Evolutionary conservation across 805 yeast genomes (phyloP).

Genomic region (Priceomyces haplophilus): DNA sequence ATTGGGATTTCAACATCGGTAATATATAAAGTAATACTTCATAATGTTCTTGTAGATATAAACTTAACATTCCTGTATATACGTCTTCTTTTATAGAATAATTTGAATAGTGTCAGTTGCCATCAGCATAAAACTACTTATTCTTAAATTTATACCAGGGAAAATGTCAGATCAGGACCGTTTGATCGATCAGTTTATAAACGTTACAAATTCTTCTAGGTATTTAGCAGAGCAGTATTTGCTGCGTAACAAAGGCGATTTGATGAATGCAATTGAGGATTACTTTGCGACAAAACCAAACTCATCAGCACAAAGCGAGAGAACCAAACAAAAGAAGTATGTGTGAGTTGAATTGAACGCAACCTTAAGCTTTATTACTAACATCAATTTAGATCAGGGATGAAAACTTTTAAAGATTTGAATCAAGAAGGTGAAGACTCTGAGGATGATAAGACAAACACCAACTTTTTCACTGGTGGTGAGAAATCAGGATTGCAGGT

Average conservation of each 20-base stretch:
- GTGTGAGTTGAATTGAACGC: constrained; percentile 2
- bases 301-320: not conserved
- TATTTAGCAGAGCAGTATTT: constrained; percentile 41
- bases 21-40: constrained; percentile 10
- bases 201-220: constrained; percentile 32
- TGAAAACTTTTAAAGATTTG: constrained; percentile 40
- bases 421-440: constrained; percentile 42
- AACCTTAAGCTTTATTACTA: not conserved
- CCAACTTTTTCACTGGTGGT: constrained; percentile 62
- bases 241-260: constrained; percentile 32
- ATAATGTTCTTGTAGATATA: not conserved
- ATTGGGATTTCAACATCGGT: constrained; percentile 53
- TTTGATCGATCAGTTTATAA: constrained; percentile 33
- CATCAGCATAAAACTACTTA: not conserved
- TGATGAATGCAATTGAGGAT: constrained; percentile 41
- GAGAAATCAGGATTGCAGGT: constrained; percentile 79
- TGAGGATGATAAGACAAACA: constrained; percentile 52
- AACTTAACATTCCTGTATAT: not conserved
- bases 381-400: constrained; percentile 17
- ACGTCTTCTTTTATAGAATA: not conserved
- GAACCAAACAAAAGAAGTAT: constrained; percentile 6
- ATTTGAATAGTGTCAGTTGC: not conserved
- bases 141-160: not conserved
- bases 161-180: constrained; percentile 18
- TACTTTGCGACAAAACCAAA: constrained; percentile 25